A percentile compares a stretch with the other conserved stretches of the same genome.
Conservation (phyloP, 257 asterid species). For the Nicotiana paniculata region DNA sequence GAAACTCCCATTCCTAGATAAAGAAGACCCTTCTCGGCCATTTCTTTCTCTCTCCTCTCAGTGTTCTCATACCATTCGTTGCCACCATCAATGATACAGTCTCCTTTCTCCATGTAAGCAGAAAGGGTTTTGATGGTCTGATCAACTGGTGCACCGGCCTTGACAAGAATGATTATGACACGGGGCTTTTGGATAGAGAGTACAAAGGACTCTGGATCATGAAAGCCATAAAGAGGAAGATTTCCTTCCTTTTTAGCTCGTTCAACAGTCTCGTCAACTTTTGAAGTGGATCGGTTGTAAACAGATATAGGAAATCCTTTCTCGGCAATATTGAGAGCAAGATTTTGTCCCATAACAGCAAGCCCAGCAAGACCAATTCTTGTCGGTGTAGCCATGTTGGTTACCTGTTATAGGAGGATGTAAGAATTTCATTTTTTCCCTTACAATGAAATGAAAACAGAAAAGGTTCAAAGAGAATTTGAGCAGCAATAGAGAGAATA, state of each 20-base stretch:
- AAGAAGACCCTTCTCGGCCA: slow-evolving; percentile 59
- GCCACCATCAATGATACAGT: slow-evolving; percentile 93
- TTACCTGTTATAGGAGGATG: slow-evolving; percentile 1
- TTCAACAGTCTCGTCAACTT: slow-evolving; percentile 91
- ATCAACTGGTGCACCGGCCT: slow-evolving; percentile 95
- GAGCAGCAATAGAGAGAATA: neutral
- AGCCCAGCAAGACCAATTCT: slow-evolving; percentile 99
- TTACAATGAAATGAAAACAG: neutral
- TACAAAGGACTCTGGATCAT: slow-evolving; percentile 78
- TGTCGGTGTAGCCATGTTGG: slow-evolving; percentile 60
- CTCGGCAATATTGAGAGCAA: slow-evolving; percentile 96
- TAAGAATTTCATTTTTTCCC: neutral
- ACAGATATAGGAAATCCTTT: slow-evolving; percentile 97
- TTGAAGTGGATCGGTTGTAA: slow-evolving; percentile 89
- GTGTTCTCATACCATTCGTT: slow-evolving; percentile 99
- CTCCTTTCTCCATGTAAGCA: slow-evolving; percentile 88
- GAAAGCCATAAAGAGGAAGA: slow-evolving; percentile 81
- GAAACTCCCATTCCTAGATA: slow-evolving; percentile 99
- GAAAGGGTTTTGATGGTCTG: slow-evolving; percentile 88
- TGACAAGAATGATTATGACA: slow-evolving; percentile 87
- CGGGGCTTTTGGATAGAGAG: slow-evolving; percentile 92
- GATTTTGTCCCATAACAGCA: slow-evolving; percentile 98
- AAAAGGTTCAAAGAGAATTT: neutral
- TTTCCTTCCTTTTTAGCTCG: slow-evolving; percentile 82
- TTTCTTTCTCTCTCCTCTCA: slow-evolving; percentile 82